phyloP scores from a whole-genome alignment of 305 asterid species.

The Solanum chacoense region DNA sequence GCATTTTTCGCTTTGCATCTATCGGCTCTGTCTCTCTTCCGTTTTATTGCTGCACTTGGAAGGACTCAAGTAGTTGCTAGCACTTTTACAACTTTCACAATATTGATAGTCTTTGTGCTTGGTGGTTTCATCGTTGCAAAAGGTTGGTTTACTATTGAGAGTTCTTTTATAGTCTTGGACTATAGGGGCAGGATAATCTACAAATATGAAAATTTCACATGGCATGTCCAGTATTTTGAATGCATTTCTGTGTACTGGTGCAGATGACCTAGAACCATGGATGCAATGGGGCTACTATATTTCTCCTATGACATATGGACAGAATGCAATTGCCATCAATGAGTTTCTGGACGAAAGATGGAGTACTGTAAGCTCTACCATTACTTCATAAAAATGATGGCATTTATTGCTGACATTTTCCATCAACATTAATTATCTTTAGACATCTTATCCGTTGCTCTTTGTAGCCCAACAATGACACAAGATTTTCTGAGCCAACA shows the following conservation, averaged over 20 bases:
- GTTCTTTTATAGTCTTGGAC: background rate
- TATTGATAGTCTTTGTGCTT: constrained; percentile 73
- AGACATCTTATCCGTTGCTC: constrained; percentile 1
- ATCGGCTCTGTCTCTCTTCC: constrained; percentile 82
- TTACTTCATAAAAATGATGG: background rate
- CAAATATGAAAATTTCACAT: background rate
- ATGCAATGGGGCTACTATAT: constrained; percentile 71
- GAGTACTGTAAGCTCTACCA: constrained; percentile 55
- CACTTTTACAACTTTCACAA: constrained; percentile 64
- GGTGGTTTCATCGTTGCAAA: constrained; percentile 87
- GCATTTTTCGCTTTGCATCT: constrained; percentile 71
- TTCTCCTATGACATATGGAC: constrained; percentile 92
- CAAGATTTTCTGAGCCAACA: constrained; percentile 45
- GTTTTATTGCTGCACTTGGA: constrained; percentile 73
- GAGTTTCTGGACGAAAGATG: constrained; percentile 81
- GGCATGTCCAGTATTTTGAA: background rate
- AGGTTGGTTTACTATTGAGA: constrained; percentile 32
- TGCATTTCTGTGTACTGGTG: background rate
- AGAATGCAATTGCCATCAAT: constrained; percentile 79
- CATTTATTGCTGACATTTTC: background rate
- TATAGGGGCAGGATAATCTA: background rate
- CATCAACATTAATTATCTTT: background rate
- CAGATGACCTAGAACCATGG: constrained; percentile 83
- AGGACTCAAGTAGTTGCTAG: constrained; percentile 73
- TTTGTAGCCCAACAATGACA: constrained; percentile 49